These are phyloP conservation scores for Athelia sp. DNA, from an alignment of 1,284 basidiomycete genomes.

Conservation along the genomic window DNA sequence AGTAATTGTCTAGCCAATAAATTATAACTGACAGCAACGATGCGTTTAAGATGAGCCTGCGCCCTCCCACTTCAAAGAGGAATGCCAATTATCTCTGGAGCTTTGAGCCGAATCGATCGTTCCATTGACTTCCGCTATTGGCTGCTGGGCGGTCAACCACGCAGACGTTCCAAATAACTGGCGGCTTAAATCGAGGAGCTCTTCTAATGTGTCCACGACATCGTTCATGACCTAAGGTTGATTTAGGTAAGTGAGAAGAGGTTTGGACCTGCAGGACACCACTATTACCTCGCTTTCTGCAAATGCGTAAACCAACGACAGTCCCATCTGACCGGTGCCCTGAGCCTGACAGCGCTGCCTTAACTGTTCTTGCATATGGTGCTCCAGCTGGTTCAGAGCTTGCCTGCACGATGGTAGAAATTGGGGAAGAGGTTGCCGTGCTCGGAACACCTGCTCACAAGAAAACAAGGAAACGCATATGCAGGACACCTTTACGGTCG, in stretches of 20 bases:
- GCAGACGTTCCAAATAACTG: conserved; percentile 41
- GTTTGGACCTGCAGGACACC: too few species aligned
- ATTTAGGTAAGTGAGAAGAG: too few species aligned
- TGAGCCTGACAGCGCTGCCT: conserved; percentile 18
- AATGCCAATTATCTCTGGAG: too few species aligned
- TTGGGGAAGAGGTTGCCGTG: conserved; percentile 43
- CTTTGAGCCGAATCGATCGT: too few species aligned
- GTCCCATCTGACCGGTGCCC: conserved; percentile 25
- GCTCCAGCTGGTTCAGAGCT: conserved; percentile 32
- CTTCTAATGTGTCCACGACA: conserved; percentile 38
- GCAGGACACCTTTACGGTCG: conserved; percentile 24
- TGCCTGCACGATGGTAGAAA: conserved; percentile 43
- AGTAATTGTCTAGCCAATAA: too few species aligned
- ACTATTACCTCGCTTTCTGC: conserved; percentile 31
- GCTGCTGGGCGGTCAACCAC: conserved; percentile 25
- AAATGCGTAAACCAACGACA: conserved; percentile 38
- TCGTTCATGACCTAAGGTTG: conserved; percentile 29
- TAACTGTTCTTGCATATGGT: conserved; percentile 28
- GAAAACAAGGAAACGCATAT: conserved; percentile 44
- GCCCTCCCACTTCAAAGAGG: too few species aligned
- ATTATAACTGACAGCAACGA: too few species aligned
- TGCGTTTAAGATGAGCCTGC: too few species aligned
- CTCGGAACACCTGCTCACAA: conserved; percentile 44
- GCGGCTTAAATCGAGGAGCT: conserved; percentile 34
- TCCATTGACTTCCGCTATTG: too few species aligned